Evolutionary conservation across 2,329 filamentous ascomycete genomes (phyloP), one percentile per base, ranked within the genome.

Genomic region (Sporothrix pseudoabietina): DNA sequence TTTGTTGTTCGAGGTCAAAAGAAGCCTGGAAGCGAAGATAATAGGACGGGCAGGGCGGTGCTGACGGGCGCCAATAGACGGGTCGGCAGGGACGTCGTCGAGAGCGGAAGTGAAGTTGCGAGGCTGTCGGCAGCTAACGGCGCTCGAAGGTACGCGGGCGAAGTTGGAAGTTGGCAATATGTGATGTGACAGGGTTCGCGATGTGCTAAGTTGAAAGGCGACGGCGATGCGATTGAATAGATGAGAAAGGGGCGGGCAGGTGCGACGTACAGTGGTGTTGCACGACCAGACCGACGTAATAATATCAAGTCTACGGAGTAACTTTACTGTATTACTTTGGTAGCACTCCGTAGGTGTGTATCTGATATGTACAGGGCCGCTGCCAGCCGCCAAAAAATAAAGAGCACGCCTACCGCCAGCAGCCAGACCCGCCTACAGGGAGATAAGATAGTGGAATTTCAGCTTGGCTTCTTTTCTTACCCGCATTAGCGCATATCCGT

Each of bases 401-500:
- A 26, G 26, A 26, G 26, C 26, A 26, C 2, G 26, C 26, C 26
- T 26, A 44, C 41, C 8, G 35, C 35, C 35, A 35, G 41, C 41
- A 9, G 41, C 41, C 4, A 14, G 41, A 3, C 12, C 44, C 16
- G 44, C 14, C 16, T 3, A 16, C 44, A 49, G 44, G 3, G 41
- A 44, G 41, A 44, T 44, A 14, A 44, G 41, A 44, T 44, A 44
- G 41, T 44, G 41, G 41, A 9, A 44, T 14, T 44, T 14, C 44
- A 12, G 14, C 44, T 19, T 6, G 44, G 44, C 35, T 35, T 35
- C 35, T 16, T 14, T 49, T 49, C 44, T 49, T 10, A 35, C 49
- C 35, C 72, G 57, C 55, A 68, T 71, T 66, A 63, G 16, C 52
- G 68, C 74, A 69, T 73, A 71, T 68, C 12, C 16, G n/a, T 32